Percentiles rank a stretch among this genome's conserved stretches.
Evolutionary conservation across 2,329 filamentous ascomycete genomes (phyloP).

Genomic region (Claviceps pusilla): DNA sequence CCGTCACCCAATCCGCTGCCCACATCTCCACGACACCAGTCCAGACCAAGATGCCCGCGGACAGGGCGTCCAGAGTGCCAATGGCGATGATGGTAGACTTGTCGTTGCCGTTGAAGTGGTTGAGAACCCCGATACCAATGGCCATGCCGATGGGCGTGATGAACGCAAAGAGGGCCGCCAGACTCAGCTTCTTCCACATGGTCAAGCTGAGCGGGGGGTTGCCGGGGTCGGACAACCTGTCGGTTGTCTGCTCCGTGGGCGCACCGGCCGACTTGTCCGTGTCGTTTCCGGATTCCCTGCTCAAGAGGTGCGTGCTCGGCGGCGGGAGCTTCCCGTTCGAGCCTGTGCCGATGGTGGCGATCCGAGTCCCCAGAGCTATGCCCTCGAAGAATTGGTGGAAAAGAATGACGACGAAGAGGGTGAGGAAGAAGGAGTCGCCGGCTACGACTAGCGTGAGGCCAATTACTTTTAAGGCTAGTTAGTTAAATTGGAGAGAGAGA

Average conservation of each 20-base stretch:
- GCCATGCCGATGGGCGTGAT: slow-evolving; percentile 69
- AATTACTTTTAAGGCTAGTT: slow-evolving; percentile 19
- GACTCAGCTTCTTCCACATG: slow-evolving; percentile 38
- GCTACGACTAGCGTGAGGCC: slow-evolving; percentile 48
- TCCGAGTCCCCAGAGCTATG: slow-evolving; percentile 56
- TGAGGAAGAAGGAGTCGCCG: slow-evolving; percentile 39
- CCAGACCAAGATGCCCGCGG: slow-evolving; percentile 65
- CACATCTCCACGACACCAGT: slow-evolving; percentile 69
- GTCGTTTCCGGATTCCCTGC: neutral
- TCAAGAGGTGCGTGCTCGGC: slow-evolving; percentile 8
- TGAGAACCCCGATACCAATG: slow-evolving; percentile 58
- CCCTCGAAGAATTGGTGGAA: slow-evolving; percentile 73
- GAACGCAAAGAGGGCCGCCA: slow-evolving; percentile 50
- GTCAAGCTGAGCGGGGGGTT: slow-evolving; percentile 15
- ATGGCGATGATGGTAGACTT: slow-evolving; percentile 53
- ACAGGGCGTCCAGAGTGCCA: slow-evolving; percentile 58
- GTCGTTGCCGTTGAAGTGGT: slow-evolving; percentile 60
- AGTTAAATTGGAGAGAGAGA: too few species aligned
- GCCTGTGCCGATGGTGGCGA: slow-evolving; percentile 39
- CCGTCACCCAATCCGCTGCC: slow-evolving; percentile 56
- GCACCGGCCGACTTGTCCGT: slow-evolving; percentile 13
- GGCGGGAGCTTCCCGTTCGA: slow-evolving; percentile 9
- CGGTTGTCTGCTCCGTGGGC: slow-evolving; percentile 10
- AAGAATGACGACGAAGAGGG: slow-evolving; percentile 51
- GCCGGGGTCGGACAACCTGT: slow-evolving; percentile 6